Conservation (phyloP, 2,329 filamentous ascomycete genomes). For the Dactylonectria estremocensis region DNA sequence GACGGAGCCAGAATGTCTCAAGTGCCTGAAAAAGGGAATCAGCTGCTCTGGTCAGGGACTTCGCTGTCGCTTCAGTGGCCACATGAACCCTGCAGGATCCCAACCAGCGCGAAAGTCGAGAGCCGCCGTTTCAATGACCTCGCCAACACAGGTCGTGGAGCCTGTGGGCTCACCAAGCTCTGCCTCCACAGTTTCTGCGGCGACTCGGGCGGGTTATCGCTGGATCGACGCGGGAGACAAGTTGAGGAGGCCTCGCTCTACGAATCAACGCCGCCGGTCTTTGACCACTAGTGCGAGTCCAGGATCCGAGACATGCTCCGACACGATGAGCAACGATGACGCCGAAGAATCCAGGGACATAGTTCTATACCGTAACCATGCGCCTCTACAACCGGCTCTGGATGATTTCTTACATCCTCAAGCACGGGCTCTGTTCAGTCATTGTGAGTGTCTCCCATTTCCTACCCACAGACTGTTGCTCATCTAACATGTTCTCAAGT, state of each 20-base stretch:
- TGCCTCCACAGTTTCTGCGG: neutral
- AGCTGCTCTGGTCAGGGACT: slow-evolving; percentile 56
- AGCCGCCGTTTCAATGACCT: neutral
- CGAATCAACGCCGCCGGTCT: neutral
- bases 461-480: accelerated
- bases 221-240: slow-evolving; percentile 38
- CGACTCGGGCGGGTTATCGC: slow-evolving; percentile 15
- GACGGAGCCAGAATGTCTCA: slow-evolving; percentile 55
- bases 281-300: neutral
- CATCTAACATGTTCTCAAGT: slow-evolving; percentile 42
- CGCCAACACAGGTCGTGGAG: neutral
- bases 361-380: neutral
- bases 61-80: slow-evolving; percentile 52
- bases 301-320: neutral
- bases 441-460: slow-evolving; percentile 47
- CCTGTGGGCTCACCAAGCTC: neutral
- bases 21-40: slow-evolving; percentile 57
- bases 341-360: neutral
- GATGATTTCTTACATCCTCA: slow-evolving; percentile 46
- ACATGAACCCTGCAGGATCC: slow-evolving; percentile 37
- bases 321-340: neutral
- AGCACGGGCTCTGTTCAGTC: slow-evolving; percentile 54
- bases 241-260: slow-evolving; percentile 3
- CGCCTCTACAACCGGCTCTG: slow-evolving; percentile 42
- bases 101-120: neutral